These are phyloP conservation scores for Saccharomycopsis synnaedendra DNA, from an alignment of 805 yeast species.

Conservation along the genomic window DNA sequence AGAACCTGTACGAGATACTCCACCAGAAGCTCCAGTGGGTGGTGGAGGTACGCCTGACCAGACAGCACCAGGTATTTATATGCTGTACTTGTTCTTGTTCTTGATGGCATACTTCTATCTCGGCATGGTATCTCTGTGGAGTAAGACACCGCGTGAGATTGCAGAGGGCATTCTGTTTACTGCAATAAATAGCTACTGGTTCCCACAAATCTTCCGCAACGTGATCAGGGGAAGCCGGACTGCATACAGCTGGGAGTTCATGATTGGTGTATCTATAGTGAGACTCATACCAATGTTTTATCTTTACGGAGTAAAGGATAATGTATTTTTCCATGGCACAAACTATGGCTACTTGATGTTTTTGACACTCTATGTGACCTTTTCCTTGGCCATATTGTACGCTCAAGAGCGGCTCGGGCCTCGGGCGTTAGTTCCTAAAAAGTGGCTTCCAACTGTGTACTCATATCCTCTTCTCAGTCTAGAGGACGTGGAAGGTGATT, in stretches of 20 bases:
- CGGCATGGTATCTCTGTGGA: slow-evolving; percentile 32
- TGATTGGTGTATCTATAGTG: slow-evolving; percentile 53
- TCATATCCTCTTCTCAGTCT: slow-evolving; percentile 57
- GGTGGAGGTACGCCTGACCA: slow-evolving; percentile 15
- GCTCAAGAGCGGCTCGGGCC: slow-evolving; percentile 67
- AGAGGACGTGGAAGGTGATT: slow-evolving; percentile 52
- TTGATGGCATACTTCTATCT: slow-evolving; percentile 44
- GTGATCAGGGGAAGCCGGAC: slow-evolving; percentile 55
- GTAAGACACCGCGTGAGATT: background rate
- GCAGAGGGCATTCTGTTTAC: slow-evolving; percentile 51
- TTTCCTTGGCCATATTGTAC: slow-evolving; percentile 48
- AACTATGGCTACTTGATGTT: slow-evolving; percentile 39
- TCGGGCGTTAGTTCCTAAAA: slow-evolving; percentile 71
- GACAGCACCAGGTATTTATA: slow-evolving; percentile 27
- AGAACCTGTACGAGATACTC: background rate
- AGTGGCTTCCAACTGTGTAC: slow-evolving; percentile 68
- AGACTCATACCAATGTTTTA: slow-evolving; percentile 59
- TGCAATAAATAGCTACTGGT: slow-evolving; percentile 64
- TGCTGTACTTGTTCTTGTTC: slow-evolving; percentile 44
- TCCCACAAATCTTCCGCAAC: slow-evolving; percentile 80
- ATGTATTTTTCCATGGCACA: slow-evolving; percentile 62
- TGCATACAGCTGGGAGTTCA: slow-evolving; percentile 64
- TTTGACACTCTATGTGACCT: slow-evolving; percentile 40
- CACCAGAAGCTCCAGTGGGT: background rate
- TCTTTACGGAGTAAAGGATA: slow-evolving; percentile 33